Conservation (phyloP, 768 basidiomycete species). For the Collybia nuda region DNA sequence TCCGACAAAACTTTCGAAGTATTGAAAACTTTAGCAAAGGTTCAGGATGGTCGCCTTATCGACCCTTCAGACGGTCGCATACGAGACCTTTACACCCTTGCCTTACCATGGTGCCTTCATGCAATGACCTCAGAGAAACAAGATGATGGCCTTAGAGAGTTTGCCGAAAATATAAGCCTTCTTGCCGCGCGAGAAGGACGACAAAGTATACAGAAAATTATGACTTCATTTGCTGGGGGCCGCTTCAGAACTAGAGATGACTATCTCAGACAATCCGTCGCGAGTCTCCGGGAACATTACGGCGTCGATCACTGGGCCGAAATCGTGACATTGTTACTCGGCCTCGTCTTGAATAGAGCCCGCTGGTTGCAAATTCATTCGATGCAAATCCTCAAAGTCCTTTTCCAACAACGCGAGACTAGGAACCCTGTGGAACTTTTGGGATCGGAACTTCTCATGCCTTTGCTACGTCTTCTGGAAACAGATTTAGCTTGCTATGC, state of each 20-base stretch:
- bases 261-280: conserved; percentile 87
- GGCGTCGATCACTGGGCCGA: conserved; percentile 74
- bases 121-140: conserved; percentile 66
- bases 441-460: conserved; percentile 89
- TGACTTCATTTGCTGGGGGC: conserved; percentile 84
- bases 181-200: conserved; percentile 74
- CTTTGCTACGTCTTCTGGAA: conserved; percentile 83
- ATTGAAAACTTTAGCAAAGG: conserved; percentile 59
- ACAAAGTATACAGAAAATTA: conserved; percentile 81
- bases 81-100: conserved; percentile 78
- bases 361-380: conserved; percentile 80
- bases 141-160: conserved; percentile 60
- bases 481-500: conserved; percentile 84
- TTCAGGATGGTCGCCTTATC: conserved; percentile 63
- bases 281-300: conserved; percentile 85
- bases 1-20: conserved; percentile 65
- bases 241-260: conserved; percentile 93
- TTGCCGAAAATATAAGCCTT: conserved; percentile 70
- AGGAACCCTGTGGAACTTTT: conserved; percentile 69
- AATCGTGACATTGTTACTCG: conserved; percentile 81
- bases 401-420: conserved; percentile 85
- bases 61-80: conserved; percentile 71
- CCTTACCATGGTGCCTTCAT: conserved; percentile 87
- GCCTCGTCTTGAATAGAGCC: conserved; percentile 80
- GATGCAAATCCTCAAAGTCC: conserved; percentile 85